A percentile compares a stretch with the other conserved stretches of the same genome.
Evolutionary conservation across 202 grass and related monocot genomes (phyloP).

Genomic region (Eragrostis tef): DNA sequence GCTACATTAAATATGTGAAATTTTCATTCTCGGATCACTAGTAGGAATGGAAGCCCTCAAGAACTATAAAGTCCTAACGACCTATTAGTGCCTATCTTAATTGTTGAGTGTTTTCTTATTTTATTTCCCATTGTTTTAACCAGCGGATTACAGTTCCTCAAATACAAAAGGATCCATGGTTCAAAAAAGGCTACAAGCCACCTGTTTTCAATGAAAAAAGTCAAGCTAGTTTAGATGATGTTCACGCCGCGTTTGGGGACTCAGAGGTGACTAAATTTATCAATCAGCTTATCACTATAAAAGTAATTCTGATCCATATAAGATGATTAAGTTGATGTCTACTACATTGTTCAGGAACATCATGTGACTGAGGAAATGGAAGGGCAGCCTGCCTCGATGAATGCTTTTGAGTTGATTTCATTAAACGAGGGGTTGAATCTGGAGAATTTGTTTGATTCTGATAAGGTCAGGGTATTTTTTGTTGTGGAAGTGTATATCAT

Average conservation of each 20-base stretch:
- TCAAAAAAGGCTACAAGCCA: slow-evolving; percentile 76
- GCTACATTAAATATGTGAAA: neutral
- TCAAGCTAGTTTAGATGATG: slow-evolving; percentile 69
- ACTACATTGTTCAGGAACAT: slow-evolving; percentile 47
- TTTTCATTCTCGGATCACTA: neutral
- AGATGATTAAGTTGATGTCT: slow-evolving; percentile 7
- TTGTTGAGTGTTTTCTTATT: slow-evolving; percentile 22
- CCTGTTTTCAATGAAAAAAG: slow-evolving; percentile 66
- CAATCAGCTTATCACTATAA: slow-evolving; percentile 15
- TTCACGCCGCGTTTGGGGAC: slow-evolving; percentile 78
- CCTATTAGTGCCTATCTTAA: neutral
- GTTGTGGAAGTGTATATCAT: neutral
- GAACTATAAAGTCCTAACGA: neutral
- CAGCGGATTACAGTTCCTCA: slow-evolving; percentile 74
- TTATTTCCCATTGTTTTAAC: slow-evolving; percentile 24
- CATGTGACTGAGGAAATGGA: slow-evolving; percentile 78
- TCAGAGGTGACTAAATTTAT: slow-evolving; percentile 68
- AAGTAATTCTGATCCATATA: neutral
- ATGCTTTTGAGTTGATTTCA: slow-evolving; percentile 94
- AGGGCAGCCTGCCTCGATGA: slow-evolving; percentile 75
- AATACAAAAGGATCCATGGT: slow-evolving; percentile 88
- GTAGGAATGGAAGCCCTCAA: slow-evolving; percentile 7
- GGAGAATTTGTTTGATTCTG: slow-evolving; percentile 83
- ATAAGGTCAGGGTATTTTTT: slow-evolving; percentile 53
- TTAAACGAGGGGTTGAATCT: slow-evolving; percentile 83